phyloP scores from a whole-genome alignment of 1,284 basidiomycete species.

The Cryptococcus sp. region DNA sequence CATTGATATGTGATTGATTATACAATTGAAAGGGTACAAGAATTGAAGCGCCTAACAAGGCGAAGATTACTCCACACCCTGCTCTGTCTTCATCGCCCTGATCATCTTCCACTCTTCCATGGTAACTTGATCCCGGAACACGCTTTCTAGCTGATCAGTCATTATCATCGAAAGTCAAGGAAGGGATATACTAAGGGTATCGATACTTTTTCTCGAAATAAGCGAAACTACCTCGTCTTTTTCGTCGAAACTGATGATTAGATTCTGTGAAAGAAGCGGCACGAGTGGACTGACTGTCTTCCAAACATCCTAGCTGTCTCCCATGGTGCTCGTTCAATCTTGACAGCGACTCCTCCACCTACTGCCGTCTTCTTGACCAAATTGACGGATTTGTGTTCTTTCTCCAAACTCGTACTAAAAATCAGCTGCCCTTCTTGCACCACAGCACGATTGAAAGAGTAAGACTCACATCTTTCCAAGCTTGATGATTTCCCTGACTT shows the following conservation, averaged over 20 bases:
- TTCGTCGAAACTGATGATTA: constrained; percentile 67
- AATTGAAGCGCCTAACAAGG: neutral
- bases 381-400: constrained; percentile 79
- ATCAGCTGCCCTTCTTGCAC: neutral
- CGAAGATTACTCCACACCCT: constrained; percentile 48
- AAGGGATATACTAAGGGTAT: constrained; percentile 68
- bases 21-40: too few species aligned
- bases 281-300: constrained; percentile 35
- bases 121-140: constrained; percentile 85
- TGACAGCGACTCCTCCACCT: constrained; percentile 94
- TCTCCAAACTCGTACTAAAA: constrained; percentile 92
- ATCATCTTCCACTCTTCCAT: constrained; percentile 93
- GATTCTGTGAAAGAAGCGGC: neutral
- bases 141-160: too few species aligned
- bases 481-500: constrained; percentile 85
- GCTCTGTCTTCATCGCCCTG: constrained; percentile 80
- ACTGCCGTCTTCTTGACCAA: constrained; percentile 89
- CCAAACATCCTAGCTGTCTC: constrained; percentile 93
- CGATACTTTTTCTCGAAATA: constrained; percentile 87
- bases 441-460: neutral
- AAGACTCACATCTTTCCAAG: constrained; percentile 84
- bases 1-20: neutral
- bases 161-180: neutral
- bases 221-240: constrained; percentile 90
- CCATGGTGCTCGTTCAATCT: constrained; percentile 96